Evolutionary conservation across 805 yeast genomes (phyloP), one percentile per base, ranked within the genome.

Genomic region (Jamesozyma hellenica): DNA sequence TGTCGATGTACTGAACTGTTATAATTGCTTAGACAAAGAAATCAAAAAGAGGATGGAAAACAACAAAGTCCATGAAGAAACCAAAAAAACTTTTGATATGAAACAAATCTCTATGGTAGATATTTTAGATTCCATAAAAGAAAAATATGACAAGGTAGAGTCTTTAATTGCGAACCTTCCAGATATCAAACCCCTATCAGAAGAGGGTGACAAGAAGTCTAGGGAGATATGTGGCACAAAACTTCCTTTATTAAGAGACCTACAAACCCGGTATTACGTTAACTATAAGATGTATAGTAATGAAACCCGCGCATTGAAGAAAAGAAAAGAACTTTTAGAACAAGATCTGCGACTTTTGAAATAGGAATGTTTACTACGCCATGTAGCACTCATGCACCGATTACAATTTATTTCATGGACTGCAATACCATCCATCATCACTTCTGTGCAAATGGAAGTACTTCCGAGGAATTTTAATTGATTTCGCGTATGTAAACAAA

Each of bases 221-320:
- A 25, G 31, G 16, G 28, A 38, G n/a, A 15, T 50, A 3, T 43
- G 48, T 32, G 40, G 42, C 11, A 33, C 42, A 4, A 40, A 33
- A 28, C 39, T 55, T n/a, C 57, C 58, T 1, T 26, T 28, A n/a
- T 23, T 53, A 9, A 36, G 45, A 13, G 25, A 35, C 2, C 34
- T 48, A 25, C 58, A 50, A 32, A 43, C 43, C 11, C 37, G 48
- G 28, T 57, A 58, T 36, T 52, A 38, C 39, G 38, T 46, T 13
- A 37, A 45, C 30, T 55, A 55, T 37, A 42, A 39, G 18, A 40
- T 44, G 32, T 58, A 52, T 34, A 48, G 38, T 21, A 36, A 46
- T 23, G 60, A 55, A 32, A 30, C 35, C 23, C 41, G 38, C 26
- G 49, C 46, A 8, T 9, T 28, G 11, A 17, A 35, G 26, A 26